phyloP scores from a whole-genome alignment of 2,329 filamentous ascomycete species.

The Endothia cerciana region DNA sequence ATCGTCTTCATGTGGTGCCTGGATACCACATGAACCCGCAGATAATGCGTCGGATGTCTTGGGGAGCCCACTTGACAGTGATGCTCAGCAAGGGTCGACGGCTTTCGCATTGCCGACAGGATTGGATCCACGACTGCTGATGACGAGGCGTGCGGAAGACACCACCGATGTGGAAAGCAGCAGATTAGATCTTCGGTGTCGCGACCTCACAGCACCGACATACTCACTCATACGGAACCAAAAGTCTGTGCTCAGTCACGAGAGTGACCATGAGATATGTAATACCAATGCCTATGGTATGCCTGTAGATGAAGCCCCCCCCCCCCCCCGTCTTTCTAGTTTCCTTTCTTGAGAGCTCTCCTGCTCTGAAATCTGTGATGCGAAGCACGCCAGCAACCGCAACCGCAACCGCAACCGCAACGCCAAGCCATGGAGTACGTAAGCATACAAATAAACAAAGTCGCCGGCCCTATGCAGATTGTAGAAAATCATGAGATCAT shows the following conservation, averaged over 20 bases:
- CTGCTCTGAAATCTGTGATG: background rate
- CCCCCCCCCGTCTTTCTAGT: background rate
- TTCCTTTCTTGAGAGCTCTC: background rate
- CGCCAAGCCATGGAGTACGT: constrained; percentile 3
- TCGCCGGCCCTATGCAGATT: background rate
- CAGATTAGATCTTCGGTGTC: too few species aligned
- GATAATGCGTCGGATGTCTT: too few species aligned
- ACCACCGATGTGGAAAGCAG: background rate
- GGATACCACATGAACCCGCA: background rate
- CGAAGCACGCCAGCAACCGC: background rate
- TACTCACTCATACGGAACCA: too few species aligned
- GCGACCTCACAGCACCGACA: too few species aligned
- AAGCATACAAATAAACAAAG: background rate
- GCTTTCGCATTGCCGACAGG: background rate
- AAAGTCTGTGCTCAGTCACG: background rate
- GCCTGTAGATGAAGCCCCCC: background rate
- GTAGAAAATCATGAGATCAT: background rate
- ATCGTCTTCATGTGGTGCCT: background rate
- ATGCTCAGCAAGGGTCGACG: background rate
- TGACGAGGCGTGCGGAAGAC: background rate
- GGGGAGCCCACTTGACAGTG: too few species aligned
- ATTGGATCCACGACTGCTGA: background rate
- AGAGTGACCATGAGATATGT: background rate
- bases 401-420: background rate
- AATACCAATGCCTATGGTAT: background rate